Percentiles rank a stretch among this genome's conserved stretches.
Evolutionary conservation across 768 basidiomycete genomes (phyloP).

Genomic region (Neoboletus brunneissimus): DNA sequence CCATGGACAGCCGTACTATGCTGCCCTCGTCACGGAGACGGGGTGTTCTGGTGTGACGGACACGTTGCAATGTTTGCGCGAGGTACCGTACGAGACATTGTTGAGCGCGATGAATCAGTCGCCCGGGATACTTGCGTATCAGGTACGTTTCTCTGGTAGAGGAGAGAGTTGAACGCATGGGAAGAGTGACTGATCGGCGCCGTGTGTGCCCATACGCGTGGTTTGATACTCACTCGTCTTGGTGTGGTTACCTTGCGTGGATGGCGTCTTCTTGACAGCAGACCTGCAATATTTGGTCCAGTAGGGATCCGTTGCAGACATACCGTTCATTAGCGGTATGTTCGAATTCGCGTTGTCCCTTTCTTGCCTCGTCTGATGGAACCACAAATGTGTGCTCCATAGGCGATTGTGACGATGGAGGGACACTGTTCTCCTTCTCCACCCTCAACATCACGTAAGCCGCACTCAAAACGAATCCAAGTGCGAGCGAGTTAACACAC

Average conservation of each 20-base stretch:
- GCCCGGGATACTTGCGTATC: slow-evolving; percentile 32
- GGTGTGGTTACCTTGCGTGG: slow-evolving; percentile 39
- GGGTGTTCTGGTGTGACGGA: slow-evolving; percentile 30
- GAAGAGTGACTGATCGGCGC: background rate
- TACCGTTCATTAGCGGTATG: slow-evolving; percentile 10
- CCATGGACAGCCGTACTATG: slow-evolving; percentile 26
- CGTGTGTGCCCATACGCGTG: background rate
- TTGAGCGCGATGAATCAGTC: slow-evolving; percentile 33
- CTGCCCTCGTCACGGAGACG: slow-evolving; percentile 29
- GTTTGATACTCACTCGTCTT: slow-evolving; percentile 23
- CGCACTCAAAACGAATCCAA: background rate
- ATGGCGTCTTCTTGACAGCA: slow-evolving; percentile 38
- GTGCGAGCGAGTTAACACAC: background rate
- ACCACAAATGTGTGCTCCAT: background rate
- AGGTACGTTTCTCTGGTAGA: slow-evolving; percentile 19
- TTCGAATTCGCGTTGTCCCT: background rate
- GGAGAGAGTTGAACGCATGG: background rate
- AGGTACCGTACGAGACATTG: slow-evolving; percentile 30
- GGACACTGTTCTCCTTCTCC: slow-evolving; percentile 44
- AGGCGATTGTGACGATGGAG: slow-evolving; percentile 44
- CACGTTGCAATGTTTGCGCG: slow-evolving; percentile 35
- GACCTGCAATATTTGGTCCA: slow-evolving; percentile 32
- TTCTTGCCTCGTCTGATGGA: background rate
- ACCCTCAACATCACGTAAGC: slow-evolving; percentile 49
- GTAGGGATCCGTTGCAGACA: slow-evolving; percentile 35